These are phyloP conservation scores for Rhodocollybia butyracea DNA, from an alignment of 768 basidiomycete species.

Conservation along the genomic window DNA sequence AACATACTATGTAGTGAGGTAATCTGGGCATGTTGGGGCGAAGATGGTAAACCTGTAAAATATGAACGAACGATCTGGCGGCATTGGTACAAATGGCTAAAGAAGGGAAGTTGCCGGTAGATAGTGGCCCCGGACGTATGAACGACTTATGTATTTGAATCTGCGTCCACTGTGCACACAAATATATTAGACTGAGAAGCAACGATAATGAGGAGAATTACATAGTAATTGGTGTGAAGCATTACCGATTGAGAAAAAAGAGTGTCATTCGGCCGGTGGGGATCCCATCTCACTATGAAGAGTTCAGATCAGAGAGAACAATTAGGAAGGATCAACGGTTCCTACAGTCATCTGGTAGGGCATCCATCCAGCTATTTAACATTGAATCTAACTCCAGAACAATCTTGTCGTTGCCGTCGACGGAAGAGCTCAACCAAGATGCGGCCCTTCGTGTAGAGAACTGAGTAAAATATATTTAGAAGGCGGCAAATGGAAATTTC, in stretches of 20 bases:
- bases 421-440: constrained; percentile 19
- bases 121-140: not conserved
- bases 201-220: not conserved
- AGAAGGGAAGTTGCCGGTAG: not conserved
- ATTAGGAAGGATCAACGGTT: not conserved
- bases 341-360: constrained; percentile 58
- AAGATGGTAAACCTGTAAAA: not conserved
- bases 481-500: too few relatives aligned
- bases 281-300: constrained; percentile 10
- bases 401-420: constrained; percentile 33
- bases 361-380: constrained; percentile 69
- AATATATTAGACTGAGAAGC: not conserved
- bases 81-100: constrained; percentile 7
- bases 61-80: constrained; percentile 15
- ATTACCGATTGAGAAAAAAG: not conserved
- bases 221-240: not conserved
- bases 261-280: not conserved
- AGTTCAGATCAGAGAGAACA: not conserved
- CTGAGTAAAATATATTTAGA: not conserved
- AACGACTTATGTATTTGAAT: constrained; percentile 7
- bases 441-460: constrained; percentile 34
- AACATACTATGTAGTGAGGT: not conserved
- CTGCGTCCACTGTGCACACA: constrained; percentile 1
- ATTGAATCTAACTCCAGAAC: constrained; percentile 72
- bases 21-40: not conserved